These are phyloP conservation scores for Kodamaea suecica DNA, from an alignment of 1,139 yeast genomes.

Conservation along the genomic window DNA sequence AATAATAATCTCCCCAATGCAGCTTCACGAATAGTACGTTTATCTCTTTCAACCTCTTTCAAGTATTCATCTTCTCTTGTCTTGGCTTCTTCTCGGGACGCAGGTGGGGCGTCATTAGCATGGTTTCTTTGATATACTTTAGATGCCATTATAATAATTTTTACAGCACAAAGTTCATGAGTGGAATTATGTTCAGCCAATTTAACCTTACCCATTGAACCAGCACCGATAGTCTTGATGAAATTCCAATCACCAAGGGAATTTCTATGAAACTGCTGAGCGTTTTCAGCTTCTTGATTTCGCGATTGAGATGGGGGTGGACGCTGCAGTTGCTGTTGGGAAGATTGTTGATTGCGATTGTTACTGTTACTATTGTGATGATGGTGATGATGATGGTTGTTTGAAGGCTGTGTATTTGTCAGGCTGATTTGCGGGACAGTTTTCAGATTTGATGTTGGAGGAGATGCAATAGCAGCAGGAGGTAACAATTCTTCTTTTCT, in stretches of 20 bases:
- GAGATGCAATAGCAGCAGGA: slow-evolving; percentile 24
- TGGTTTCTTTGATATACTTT: slow-evolving; percentile 75
- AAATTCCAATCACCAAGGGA: slow-evolving; percentile 98
- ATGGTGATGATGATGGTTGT: slow-evolving; percentile 8
- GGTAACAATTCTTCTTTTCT: slow-evolving; percentile 22
- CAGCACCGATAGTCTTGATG: slow-evolving; percentile 93
- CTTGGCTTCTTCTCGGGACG: slow-evolving; percentile 52
- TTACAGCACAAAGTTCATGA: slow-evolving; percentile 81
- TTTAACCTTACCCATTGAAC: slow-evolving; percentile 98
- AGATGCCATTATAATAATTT: slow-evolving; percentile 79
- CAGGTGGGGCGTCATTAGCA: slow-evolving; percentile 63
- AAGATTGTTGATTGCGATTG: slow-evolving; percentile 8
- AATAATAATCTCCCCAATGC: slow-evolving; percentile 85
- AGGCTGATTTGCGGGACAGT: slow-evolving; percentile 2
- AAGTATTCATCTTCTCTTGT: slow-evolving; percentile 73
- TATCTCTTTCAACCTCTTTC: slow-evolving; percentile 87
- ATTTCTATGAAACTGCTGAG: slow-evolving; percentile 71
- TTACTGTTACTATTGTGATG: slow-evolving; percentile 11
- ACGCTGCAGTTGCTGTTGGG: too few relatives aligned
- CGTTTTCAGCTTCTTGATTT: slow-evolving; percentile 17
- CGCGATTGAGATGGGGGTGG: slow-evolving; percentile 15
- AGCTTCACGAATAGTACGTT: slow-evolving; percentile 90
- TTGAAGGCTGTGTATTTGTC: slow-evolving; percentile 2
- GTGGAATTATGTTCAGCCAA: slow-evolving; percentile 83
- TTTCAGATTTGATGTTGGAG: slow-evolving; percentile 11